Conservation (phyloP, 768 basidiomycete genomes). For the Ramaria rubella region DNA sequence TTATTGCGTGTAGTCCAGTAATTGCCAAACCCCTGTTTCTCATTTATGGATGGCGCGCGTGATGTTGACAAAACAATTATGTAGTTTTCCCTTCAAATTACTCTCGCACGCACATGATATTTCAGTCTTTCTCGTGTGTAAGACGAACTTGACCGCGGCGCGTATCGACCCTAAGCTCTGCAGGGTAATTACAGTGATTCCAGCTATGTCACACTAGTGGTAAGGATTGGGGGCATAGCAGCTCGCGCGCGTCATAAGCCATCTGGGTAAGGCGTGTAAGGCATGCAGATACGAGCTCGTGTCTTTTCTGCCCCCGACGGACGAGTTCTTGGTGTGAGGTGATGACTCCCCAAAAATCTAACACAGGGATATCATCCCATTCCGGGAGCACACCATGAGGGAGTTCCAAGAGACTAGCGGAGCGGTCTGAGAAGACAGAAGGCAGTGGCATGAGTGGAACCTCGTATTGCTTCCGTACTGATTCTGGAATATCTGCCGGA, state of each 20-base stretch:
- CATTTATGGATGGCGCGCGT: no score
- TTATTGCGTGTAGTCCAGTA: no score
- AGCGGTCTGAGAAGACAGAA: slow-evolving; percentile 14
- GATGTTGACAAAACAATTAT: no score
- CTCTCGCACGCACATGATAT: no score
- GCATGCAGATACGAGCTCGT: not conserved
- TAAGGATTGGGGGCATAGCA: not conserved
- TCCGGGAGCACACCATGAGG: slow-evolving; percentile 47
- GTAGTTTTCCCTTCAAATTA: no score
- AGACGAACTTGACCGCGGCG: no score
- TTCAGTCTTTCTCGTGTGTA: no score
- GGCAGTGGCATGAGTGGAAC: slow-evolving; percentile 62
- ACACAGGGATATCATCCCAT: slow-evolving; percentile 52
- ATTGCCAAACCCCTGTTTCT: no score
- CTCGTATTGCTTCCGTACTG: slow-evolving; percentile 57
- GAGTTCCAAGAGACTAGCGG: slow-evolving; percentile 47
- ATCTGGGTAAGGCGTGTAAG: not conserved
- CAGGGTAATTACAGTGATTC: not conserved
- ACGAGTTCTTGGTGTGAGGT: slow-evolving; percentile 30
- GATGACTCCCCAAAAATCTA: slow-evolving; percentile 58
- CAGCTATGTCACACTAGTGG: not conserved
- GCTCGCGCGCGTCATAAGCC: not conserved
- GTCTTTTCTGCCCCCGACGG: not conserved
- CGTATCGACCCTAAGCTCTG: not conserved
- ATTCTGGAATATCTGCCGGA: slow-evolving; percentile 38